phyloP scores from a whole-genome alignment of 2,329 filamentous ascomycete species.

The Alternaria triticimaculans region DNA sequence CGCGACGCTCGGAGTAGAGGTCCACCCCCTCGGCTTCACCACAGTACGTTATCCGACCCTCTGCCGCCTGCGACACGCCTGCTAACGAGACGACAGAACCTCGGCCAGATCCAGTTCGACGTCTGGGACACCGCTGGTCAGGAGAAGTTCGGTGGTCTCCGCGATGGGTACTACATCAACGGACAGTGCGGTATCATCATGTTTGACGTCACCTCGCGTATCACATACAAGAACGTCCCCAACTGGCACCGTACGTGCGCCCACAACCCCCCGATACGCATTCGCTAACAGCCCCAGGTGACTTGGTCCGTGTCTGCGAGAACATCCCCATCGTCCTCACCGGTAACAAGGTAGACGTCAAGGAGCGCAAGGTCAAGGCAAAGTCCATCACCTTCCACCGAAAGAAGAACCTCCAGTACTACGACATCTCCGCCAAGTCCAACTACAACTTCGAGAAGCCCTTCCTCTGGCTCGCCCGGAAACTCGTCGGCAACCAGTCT shows the following conservation, averaged over 20 bases:
- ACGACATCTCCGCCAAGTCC: conserved; percentile 99
- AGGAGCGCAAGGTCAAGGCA: conserved; percentile 99
- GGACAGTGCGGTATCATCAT: conserved; percentile 99
- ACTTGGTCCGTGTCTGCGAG: conserved; percentile 98
- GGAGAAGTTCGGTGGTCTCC: conserved; percentile 99
- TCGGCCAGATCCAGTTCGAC: conserved; percentile 96
- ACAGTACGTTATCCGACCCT: conserved; percentile 72
- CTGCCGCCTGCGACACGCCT: conserved; percentile 14
- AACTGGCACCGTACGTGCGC: conserved; percentile 96
- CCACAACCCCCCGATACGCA: neutral
- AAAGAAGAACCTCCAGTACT: conserved; percentile 99
- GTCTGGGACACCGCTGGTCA: conserved; percentile 99
- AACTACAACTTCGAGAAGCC: conserved; percentile 99
- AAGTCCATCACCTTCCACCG: conserved; percentile 99
- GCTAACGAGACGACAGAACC: conserved; percentile 67
- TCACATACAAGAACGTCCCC: conserved; percentile 99
- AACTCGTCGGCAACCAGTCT: conserved; percentile 92
- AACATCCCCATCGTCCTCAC: conserved; percentile 98
- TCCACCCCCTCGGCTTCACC: conserved; percentile 96
- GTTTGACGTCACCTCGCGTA: conserved; percentile 99
- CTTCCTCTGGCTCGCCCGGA: conserved; percentile 98
- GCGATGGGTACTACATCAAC: conserved; percentile 99
- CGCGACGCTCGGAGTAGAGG: conserved; percentile 98
- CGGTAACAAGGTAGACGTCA: conserved; percentile 99
- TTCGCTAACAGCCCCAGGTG: conserved; percentile 65